Conservation (phyloP, 164 flowering plant species). For the Brasenia schreberi region DNA sequence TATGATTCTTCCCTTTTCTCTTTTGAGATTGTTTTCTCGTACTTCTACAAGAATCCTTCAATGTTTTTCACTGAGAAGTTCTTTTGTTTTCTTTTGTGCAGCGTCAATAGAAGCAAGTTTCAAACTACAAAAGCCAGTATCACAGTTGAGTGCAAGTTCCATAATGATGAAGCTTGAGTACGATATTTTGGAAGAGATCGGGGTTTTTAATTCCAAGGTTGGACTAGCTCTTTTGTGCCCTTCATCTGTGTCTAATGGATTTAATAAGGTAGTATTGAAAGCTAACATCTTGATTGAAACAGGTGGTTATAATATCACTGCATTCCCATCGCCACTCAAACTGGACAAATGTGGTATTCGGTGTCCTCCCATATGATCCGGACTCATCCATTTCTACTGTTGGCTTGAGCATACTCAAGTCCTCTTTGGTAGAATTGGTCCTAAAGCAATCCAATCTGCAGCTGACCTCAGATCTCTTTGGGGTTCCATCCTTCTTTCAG, state of each 20-base stretch:
- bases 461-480: constrained; percentile 53
- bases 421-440: constrained; percentile 34
- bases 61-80: constrained; percentile 2
- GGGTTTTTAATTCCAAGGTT: constrained; percentile 29
- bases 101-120: constrained; percentile 77
- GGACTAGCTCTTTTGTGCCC: background rate
- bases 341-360: constrained; percentile 60
- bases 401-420: constrained; percentile 46
- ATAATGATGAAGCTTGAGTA: constrained; percentile 29
- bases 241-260: background rate
- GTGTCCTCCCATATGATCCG: constrained; percentile 39
- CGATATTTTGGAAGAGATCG: constrained; percentile 56
- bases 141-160: constrained; percentile 36
- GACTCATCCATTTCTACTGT: constrained; percentile 23
- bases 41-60: background rate
- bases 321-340: constrained; percentile 37
- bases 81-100: constrained; percentile 15
- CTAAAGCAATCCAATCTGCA: constrained; percentile 29
- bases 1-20: background rate
- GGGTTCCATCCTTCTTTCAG: constrained; percentile 53
- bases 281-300: constrained; percentile 8
- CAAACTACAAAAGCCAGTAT: constrained; percentile 36
- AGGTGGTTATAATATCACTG: constrained; percentile 58
- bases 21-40: background rate
- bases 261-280: background rate